Evolutionary conservation across 1,284 basidiomycete genomes (phyloP), one percentile per base, ranked within the genome.

Genomic region (Trichosporon sp.): DNA sequence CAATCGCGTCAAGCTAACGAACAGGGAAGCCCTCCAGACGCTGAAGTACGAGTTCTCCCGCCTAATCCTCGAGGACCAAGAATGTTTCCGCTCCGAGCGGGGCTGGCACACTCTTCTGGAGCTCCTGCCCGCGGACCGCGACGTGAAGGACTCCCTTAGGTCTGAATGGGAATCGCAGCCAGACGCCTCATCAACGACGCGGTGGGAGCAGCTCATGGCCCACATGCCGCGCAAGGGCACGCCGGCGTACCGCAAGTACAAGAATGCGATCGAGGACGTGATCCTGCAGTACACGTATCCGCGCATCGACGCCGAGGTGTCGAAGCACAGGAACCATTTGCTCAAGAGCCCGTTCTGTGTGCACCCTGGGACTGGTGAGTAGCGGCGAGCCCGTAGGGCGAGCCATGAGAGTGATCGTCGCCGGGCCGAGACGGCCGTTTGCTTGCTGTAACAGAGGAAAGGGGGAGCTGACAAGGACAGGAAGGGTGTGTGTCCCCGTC

Each of bases 331-430:
- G 70, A 99, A 99, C 85, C 97, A 99, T 85, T 88, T 99, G 86
- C 89, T 99, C 73, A 99, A 99, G 84, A 91, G 94, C 32, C 97
- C 97, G 0, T 99, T 99, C 84, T 97, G 95, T 80, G 87, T 99
- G 0, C 96, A 99, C 83, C 96, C 97, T 0, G 94, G 94, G 73
- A 99, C 97, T 1, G 86, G 86, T 84, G 31, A 71, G 81, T 78
- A 16, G n/a, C n/a, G 35, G n/a, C 26, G 26, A 26, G 26, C 26
- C 26, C 2, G 26, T 2, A 26, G 26, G 26, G 26, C 26, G 26
- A 26, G 26, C 26, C 26, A 26, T 26, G 26, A 26, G 26, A 26
- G 26, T 26, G 26, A 26, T 26, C 26, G 26, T 26, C 26, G 26
- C 26, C 26, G 26, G 26, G 26, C 26, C 26, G 26, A 26, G 26